Evolutionary conservation across 495 filamentous ascomycete genomes (phyloP).

Genomic region (Aspergillus conjunctus): DNA sequence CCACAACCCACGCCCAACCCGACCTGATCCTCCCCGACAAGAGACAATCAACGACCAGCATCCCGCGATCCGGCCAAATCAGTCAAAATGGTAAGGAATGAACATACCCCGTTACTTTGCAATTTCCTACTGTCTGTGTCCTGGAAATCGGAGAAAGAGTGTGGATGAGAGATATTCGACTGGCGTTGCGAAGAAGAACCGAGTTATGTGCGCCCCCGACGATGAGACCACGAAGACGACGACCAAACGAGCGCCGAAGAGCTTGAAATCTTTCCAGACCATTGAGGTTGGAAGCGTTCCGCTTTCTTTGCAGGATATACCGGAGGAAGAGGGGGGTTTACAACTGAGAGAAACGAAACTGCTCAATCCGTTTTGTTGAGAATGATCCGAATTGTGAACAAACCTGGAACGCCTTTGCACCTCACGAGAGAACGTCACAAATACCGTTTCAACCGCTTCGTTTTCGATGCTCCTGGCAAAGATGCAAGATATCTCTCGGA

Average conservation of each 20-base stretch:
- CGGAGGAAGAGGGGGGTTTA: too few species aligned
- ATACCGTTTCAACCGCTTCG: too few species aligned
- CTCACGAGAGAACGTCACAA: too few species aligned
- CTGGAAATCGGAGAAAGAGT: slow-evolving; percentile 30
- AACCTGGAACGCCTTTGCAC: too few species aligned
- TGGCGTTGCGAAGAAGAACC: not conserved
- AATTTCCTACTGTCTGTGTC: slow-evolving; percentile 16
- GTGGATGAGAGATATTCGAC: slow-evolving; percentile 14
- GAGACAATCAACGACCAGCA: slow-evolving; percentile 54
- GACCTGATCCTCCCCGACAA: slow-evolving; percentile 50
- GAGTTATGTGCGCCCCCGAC: not conserved
- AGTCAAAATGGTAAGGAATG: slow-evolving; percentile 61
- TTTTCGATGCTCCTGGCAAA: too few species aligned
- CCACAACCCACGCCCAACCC: slow-evolving; percentile 44
- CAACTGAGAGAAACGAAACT: too few species aligned
- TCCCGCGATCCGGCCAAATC: slow-evolving; percentile 51
- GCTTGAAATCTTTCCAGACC: not conserved
- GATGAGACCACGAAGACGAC: slow-evolving; percentile 5
- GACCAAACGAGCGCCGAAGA: not conserved
- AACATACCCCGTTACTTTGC: slow-evolving; percentile 20
- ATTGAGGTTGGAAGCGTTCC: not conserved
- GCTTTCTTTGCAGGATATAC: too few species aligned
- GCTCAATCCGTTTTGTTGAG: too few species aligned
- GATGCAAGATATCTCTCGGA: not conserved
- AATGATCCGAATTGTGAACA: too few species aligned